phyloP scores from a whole-genome alignment of 805 yeast species.

The Metschnikowia cubensis region DNA sequence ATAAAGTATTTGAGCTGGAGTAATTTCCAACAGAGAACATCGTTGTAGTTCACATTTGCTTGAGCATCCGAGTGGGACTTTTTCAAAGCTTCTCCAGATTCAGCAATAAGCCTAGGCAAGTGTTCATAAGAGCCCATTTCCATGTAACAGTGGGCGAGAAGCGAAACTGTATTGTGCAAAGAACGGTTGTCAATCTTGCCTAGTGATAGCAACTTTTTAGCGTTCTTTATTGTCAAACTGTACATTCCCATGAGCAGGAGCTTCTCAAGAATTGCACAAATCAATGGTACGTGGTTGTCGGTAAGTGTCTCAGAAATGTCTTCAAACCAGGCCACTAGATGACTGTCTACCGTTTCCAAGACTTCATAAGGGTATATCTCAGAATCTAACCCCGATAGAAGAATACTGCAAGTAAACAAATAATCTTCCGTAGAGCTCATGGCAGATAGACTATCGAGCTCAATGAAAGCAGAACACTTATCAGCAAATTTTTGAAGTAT shows the following conservation, averaged over 20 bases:
- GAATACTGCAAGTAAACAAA: not conserved
- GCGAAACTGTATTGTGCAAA: conserved; percentile 2
- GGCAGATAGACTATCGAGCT: conserved; percentile 1
- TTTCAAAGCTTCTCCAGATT: conserved; percentile 11
- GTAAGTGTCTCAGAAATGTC: not conserved
- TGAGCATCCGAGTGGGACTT: not conserved
- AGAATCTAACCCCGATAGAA: not conserved
- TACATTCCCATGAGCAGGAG: conserved; percentile 9
- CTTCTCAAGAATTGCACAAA: conserved; percentile 1
- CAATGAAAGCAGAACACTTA: conserved; percentile 1
- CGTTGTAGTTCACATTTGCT: conserved; percentile 6
- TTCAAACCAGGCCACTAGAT: conserved; percentile 4
- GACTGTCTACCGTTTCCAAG: not conserved
- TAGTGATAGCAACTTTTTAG: not conserved
- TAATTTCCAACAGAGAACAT: conserved; percentile 24
- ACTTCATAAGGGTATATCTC: not conserved
- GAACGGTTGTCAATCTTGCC: not conserved
- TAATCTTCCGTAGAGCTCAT: not conserved
- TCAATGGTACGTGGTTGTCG: not conserved
- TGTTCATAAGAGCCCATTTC: conserved; percentile 3
- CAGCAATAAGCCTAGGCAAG: conserved; percentile 17
- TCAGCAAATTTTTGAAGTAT: conserved; percentile 1
- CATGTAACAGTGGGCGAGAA: conserved; percentile 7
- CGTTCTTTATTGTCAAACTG: not conserved
- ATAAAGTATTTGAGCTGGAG: conserved; percentile 29